phyloP scores from a whole-genome alignment of 805 yeast species.

The Candida mattraensis region DNA sequence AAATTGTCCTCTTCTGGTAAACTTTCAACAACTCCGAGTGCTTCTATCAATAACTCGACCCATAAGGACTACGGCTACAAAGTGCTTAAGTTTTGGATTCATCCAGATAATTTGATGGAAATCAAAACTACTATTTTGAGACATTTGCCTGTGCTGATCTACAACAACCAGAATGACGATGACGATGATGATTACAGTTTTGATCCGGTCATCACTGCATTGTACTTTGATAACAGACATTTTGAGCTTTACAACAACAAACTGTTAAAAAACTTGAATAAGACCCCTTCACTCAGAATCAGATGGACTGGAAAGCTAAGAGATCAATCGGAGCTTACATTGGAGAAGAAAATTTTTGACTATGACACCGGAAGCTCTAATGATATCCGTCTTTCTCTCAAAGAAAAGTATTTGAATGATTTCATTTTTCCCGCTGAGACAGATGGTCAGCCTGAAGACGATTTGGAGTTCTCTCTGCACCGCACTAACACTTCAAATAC shows the following conservation, averaged over 20 bases:
- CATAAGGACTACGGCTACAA: slow-evolving; percentile 38
- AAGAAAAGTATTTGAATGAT: slow-evolving; percentile 78
- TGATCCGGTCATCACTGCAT: slow-evolving; percentile 83
- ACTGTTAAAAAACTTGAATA: slow-evolving; percentile 60
- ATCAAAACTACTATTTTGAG: slow-evolving; percentile 93
- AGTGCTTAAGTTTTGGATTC: slow-evolving; percentile 91
- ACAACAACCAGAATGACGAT: slow-evolving; percentile 49
- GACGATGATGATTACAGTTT: slow-evolving; percentile 51
- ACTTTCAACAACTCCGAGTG: slow-evolving; percentile 34
- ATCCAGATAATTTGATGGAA: slow-evolving; percentile 96
- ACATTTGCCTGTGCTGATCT: slow-evolving; percentile 88
- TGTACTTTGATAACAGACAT: slow-evolving; percentile 81
- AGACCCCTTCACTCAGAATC: slow-evolving; percentile 73
- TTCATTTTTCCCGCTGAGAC: slow-evolving; percentile 43
- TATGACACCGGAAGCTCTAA: slow-evolving; percentile 43
- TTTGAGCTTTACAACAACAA: slow-evolving; percentile 87
- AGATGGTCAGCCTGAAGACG: slow-evolving; percentile 32
- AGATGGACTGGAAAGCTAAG: slow-evolving; percentile 87
- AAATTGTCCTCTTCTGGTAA: slow-evolving; percentile 44
- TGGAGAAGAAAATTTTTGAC: slow-evolving; percentile 79
- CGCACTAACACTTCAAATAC: slow-evolving; percentile 8
- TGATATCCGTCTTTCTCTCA: slow-evolving; percentile 66
- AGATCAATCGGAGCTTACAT: slow-evolving; percentile 72
- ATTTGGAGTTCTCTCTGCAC: slow-evolving; percentile 29
- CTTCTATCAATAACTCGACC: slow-evolving; percentile 17